phyloP scores from a whole-genome alignment of 169 alveolate species.

The Fabrea salina region DNA sequence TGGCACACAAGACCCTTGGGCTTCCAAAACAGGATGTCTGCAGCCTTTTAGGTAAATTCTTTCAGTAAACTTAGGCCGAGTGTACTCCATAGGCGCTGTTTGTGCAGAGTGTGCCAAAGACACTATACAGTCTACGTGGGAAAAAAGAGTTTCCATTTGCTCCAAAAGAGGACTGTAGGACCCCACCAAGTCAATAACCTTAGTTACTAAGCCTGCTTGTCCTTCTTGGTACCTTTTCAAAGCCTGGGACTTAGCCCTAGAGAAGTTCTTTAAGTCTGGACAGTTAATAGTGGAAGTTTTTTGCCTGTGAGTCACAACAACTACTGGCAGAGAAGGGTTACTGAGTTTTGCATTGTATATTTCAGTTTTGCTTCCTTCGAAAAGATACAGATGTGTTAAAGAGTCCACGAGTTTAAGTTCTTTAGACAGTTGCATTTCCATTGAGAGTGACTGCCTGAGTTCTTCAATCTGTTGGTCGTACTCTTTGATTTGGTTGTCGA shows the following conservation, averaged over 20 bases:
- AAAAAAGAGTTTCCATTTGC: conserved; percentile 49
- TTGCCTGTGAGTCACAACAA: conserved; percentile 54
- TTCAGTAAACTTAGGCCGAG: conserved; percentile 82
- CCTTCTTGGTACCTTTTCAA: conserved; percentile 42
- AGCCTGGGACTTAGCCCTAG: conserved; percentile 41
- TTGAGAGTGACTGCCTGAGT: conserved; percentile 47
- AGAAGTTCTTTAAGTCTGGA: conserved; percentile 49
- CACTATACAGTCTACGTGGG: conserved; percentile 91
- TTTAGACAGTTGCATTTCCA: conserved; percentile 57
- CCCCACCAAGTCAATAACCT: conserved; percentile 63
- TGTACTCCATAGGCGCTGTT: conserved; percentile 81
- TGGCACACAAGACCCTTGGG: conserved; percentile 69
- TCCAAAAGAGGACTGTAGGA: conserved; percentile 61
- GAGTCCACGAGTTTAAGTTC: conserved; percentile 55
- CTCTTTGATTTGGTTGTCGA: conserved; percentile 48
- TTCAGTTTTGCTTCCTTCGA: conserved; percentile 69
- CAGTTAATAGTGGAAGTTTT: conserved; percentile 49
- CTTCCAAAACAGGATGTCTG: conserved; percentile 76
- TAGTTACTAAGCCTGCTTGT: conserved; percentile 55
- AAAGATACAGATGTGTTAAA: conserved; percentile 43
- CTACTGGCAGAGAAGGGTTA: neutral
- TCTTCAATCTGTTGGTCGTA: conserved; percentile 58
- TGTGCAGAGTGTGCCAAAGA: conserved; percentile 91
- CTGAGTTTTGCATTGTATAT: conserved; percentile 65
- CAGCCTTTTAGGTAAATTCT: conserved; percentile 52